Conservation (phyloP, 2,329 filamentous ascomycete genomes). For the Fusarium subtropicale region DNA sequence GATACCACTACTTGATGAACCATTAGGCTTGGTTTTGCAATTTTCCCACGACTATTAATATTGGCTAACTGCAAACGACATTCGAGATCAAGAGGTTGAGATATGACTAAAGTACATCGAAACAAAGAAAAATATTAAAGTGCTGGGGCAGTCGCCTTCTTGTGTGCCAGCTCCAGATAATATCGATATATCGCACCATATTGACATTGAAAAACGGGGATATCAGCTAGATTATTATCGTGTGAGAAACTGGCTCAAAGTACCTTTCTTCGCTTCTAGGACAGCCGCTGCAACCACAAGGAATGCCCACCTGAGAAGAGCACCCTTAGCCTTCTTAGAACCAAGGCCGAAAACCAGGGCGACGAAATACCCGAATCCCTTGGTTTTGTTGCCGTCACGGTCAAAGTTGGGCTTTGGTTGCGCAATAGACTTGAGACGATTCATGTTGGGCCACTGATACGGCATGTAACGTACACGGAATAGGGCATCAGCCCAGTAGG, state of each 20-base stretch:
- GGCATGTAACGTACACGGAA: conserved; percentile 77
- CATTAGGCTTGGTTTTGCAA: background rate
- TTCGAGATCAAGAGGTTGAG: background rate
- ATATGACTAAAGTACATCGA: conserved; percentile 14
- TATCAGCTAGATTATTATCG: conserved; percentile 34
- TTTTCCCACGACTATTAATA: background rate
- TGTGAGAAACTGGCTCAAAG: conserved; percentile 49
- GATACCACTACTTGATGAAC: conserved; percentile 35
- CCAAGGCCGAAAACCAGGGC: conserved; percentile 64
- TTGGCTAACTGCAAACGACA: background rate
- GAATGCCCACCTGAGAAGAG: conserved; percentile 63
- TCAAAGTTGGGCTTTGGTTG: conserved; percentile 69
- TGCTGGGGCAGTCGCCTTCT: background rate
- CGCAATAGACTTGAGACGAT: conserved; percentile 58
- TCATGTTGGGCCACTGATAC: conserved; percentile 62
- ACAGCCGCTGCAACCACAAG: conserved; percentile 56
- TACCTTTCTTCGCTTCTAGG: conserved; percentile 52
- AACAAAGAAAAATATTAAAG: background rate
- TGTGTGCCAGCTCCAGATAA: background rate
- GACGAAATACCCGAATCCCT: conserved; percentile 66
- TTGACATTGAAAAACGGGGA: background rate
- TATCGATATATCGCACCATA: background rate
- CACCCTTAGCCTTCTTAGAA: conserved; percentile 60
- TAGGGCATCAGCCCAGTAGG: conserved; percentile 58
- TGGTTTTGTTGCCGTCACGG: conserved; percentile 65